Conservation (phyloP, 768 basidiomycete genomes). For the Piloderma croceum region DNA sequence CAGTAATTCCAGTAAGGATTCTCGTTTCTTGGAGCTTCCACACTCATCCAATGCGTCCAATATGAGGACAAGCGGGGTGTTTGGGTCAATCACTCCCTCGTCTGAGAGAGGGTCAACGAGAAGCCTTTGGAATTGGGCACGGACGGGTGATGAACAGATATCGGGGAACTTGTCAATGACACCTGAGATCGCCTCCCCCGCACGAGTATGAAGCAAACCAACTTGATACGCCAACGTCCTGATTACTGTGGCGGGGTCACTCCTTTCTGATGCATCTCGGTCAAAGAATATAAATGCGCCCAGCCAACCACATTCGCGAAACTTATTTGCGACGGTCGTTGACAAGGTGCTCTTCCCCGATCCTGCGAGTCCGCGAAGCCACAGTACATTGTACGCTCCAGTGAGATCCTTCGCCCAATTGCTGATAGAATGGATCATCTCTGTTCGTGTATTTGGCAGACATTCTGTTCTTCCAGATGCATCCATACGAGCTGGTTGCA, state of each 20-base stretch:
- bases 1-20: conserved; percentile 21
- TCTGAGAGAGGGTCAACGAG: background rate
- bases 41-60: conserved; percentile 31
- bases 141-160: background rate
- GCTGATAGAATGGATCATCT: conserved; percentile 22
- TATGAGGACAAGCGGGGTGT: conserved; percentile 20
- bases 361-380: conserved; percentile 29
- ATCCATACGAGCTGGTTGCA: conserved; percentile 27
- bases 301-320: conserved; percentile 26
- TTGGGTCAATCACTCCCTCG: background rate
- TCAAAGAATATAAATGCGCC: conserved; percentile 33
- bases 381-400: conserved; percentile 18
- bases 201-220: conserved; percentile 25
- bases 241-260: conserved; percentile 25
- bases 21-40: conserved; percentile 14
- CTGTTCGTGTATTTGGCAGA: conserved; percentile 27
- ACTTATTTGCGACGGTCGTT: conserved; percentile 30
- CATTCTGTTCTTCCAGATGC: conserved; percentile 19
- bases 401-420: conserved; percentile 20
- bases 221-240: conserved; percentile 32
- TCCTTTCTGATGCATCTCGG: conserved; percentile 23
- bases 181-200: conserved; percentile 20
- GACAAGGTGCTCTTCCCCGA: conserved; percentile 31
- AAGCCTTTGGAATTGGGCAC: background rate
- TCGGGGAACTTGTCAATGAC: conserved; percentile 20